A percentile compares a stretch with the other conserved stretches of the same genome.
phyloP scores from a whole-genome alignment of 2,329 filamentous ascomycete species.

The Zasmidium cellare region DNA sequence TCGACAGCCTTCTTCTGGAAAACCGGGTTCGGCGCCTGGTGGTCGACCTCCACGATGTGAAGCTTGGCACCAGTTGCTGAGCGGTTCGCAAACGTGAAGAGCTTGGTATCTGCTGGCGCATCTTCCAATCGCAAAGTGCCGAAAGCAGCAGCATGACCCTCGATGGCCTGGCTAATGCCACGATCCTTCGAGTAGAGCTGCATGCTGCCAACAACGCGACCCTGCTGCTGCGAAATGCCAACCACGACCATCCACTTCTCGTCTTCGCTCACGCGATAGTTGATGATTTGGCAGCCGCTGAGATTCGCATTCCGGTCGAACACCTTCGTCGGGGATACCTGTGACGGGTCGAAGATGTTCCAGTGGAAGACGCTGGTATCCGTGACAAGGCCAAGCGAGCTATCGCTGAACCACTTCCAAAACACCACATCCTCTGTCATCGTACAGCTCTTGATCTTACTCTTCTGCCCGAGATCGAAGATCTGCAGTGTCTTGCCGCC shows the following conservation, averaged over 20 bases:
- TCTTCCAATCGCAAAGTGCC: slow-evolving; percentile 86
- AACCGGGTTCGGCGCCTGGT: slow-evolving; percentile 80
- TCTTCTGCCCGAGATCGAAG: slow-evolving; percentile 89
- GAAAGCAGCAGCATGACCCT: slow-evolving; percentile 94
- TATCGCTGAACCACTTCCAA: slow-evolving; percentile 98
- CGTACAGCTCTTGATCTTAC: slow-evolving; percentile 92
- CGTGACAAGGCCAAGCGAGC: slow-evolving; percentile 83
- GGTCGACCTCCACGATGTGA: slow-evolving; percentile 96
- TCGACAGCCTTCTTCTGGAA: slow-evolving; percentile 97
- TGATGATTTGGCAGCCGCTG: slow-evolving; percentile 95
- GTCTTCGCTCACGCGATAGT: slow-evolving; percentile 93
- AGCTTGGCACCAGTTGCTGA: slow-evolving; percentile 88
- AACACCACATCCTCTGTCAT: slow-evolving; percentile 98
- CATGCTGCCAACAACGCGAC: slow-evolving; percentile 92
- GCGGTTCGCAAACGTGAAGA: slow-evolving; percentile 95
- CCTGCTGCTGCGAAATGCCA: slow-evolving; percentile 90
- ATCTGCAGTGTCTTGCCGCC: slow-evolving; percentile 94
- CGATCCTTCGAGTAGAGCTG: slow-evolving; percentile 96
- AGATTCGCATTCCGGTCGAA: slow-evolving; percentile 95
- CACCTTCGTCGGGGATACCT: slow-evolving; percentile 79
- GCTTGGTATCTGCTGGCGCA: slow-evolving; percentile 84
- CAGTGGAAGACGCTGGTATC: slow-evolving; percentile 93
- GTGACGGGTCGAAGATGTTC: slow-evolving; percentile 87
- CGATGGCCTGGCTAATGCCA: slow-evolving; percentile 95
- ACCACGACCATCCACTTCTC: slow-evolving; percentile 99